Evolutionary conservation across 176 grass and related monocot species (phyloP).

Genomic region (maize (Zea mays)): DNA sequence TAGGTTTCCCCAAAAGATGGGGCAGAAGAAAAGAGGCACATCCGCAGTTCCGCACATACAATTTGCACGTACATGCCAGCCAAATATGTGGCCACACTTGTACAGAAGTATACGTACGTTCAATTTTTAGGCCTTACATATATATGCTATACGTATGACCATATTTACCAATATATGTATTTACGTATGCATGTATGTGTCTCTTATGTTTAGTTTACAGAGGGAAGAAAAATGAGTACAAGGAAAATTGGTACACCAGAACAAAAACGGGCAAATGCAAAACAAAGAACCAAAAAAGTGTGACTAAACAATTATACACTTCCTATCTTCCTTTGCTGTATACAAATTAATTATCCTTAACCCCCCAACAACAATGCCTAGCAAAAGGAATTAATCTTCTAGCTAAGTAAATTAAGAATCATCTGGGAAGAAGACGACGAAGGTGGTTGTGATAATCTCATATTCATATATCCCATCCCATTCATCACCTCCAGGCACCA

Average conservation of each 20-base stretch:
- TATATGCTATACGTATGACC: not conserved
- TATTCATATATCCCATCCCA: slow-evolving; percentile 60
- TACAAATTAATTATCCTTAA: slow-evolving; percentile 65
- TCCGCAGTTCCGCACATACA: not conserved
- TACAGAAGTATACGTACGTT: not conserved
- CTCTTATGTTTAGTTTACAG: slow-evolving; percentile 65
- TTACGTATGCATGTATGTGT: slow-evolving; percentile 57
- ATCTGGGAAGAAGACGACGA: slow-evolving; percentile 40
- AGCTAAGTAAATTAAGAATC: slow-evolving; percentile 72
- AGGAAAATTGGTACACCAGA: slow-evolving; percentile 48
- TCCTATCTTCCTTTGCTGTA: slow-evolving; percentile 71
- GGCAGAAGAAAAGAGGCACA: slow-evolving; percentile 38
- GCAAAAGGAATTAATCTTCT: slow-evolving; percentile 68
- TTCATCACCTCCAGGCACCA: slow-evolving; percentile 39
- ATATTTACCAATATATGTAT: slow-evolving; percentile 59
- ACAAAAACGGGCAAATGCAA: slow-evolving; percentile 43
- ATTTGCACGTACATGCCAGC: slow-evolving; percentile 47
- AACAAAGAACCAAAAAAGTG: slow-evolving; percentile 42
- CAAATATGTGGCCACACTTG: slow-evolving; percentile 42
- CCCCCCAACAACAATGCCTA: slow-evolving; percentile 72
- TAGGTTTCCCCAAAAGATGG: slow-evolving; percentile 41
- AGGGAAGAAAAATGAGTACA: slow-evolving; percentile 52
- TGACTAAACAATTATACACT: slow-evolving; percentile 68
- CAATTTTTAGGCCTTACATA: slow-evolving; percentile 8
- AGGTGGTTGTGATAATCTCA: slow-evolving; percentile 29